phyloP scores from a whole-genome alignment of 306 rosid species.

The Inga leiocalycina region DNA sequence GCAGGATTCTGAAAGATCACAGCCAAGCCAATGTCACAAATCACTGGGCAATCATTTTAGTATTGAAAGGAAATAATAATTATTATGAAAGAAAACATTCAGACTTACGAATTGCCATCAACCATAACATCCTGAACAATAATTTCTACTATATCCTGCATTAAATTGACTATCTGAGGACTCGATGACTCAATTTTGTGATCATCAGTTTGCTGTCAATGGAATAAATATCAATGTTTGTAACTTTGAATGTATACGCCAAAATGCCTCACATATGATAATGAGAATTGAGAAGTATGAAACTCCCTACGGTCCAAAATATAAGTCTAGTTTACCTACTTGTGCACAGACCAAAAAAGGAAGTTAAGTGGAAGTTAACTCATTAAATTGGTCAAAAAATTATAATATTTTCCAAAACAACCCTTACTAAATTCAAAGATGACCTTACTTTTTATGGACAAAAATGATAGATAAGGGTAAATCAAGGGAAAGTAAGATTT shows the following conservation, averaged over 20 bases:
- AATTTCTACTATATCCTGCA: conserved; percentile 95
- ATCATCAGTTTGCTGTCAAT: conserved; percentile 60
- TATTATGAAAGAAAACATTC: conserved; percentile 16
- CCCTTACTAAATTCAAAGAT: background rate
- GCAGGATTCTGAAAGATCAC: conserved; percentile 54
- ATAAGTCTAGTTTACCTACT: background rate
- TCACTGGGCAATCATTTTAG: conserved; percentile 23
- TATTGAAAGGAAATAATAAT: background rate
- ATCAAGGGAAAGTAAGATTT: background rate
- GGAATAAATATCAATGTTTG: conserved; percentile 23
- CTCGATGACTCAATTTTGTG: conserved; percentile 32
- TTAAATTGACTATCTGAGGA: conserved; percentile 79
- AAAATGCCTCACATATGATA: conserved; percentile 10
- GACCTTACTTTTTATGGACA: background rate
- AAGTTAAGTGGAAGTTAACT: background rate
- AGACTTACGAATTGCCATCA: conserved; percentile 67
- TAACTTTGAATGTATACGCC: conserved; percentile 13
- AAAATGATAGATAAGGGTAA: background rate
- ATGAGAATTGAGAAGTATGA: conserved; percentile 10
- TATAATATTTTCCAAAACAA: background rate
- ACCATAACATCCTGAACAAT: conserved; percentile 86
- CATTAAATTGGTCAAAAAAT: background rate
- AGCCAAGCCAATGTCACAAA: conserved; percentile 34
- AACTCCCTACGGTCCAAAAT: background rate
- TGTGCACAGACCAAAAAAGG: background rate